A percentile compares a stretch with the other conserved stretches of the same genome.
phyloP scores from a whole-genome alignment of 2,329 filamentous ascomycete genomes.

The Alternaria longipes region DNA sequence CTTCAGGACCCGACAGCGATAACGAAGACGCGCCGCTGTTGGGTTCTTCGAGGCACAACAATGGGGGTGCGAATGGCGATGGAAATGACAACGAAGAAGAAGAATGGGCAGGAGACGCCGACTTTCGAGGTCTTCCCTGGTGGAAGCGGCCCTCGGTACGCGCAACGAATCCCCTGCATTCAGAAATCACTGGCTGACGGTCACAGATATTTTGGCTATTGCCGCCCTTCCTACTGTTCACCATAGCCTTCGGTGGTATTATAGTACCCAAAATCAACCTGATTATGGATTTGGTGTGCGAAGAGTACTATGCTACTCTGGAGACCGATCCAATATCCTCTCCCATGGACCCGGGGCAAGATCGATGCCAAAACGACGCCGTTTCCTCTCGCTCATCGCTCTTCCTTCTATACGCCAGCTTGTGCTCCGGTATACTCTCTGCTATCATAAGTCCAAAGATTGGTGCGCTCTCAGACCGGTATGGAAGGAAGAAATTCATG shows the following conservation, averaged over 20 bases:
- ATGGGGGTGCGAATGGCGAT: constrained; percentile 21
- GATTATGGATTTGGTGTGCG: constrained; percentile 84
- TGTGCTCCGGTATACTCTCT: constrained; percentile 79
- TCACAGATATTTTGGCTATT: constrained; percentile 81
- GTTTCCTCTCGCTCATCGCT: constrained; percentile 80
- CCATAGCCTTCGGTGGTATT: constrained; percentile 84
- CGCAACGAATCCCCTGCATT: not conserved
- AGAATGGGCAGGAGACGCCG: constrained; percentile 48
- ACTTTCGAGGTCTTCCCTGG: constrained; percentile 56
- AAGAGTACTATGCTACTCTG: constrained; percentile 76
- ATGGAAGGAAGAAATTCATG: constrained; percentile 80
- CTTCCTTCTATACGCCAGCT: constrained; percentile 78
- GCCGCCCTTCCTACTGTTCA: constrained; percentile 80
- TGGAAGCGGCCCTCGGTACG: constrained; percentile 63
- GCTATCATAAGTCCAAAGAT: constrained; percentile 84
- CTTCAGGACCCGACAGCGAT: constrained; percentile 22
- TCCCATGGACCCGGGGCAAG: constrained; percentile 53
- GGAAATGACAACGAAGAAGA: constrained; percentile 17
- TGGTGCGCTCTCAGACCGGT: constrained; percentile 85
- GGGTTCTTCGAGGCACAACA: constrained; percentile 22
- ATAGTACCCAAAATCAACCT: constrained; percentile 88
- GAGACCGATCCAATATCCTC: constrained; percentile 49
- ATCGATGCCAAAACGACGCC: constrained; percentile 79
- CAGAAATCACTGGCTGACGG: constrained; percentile 14
- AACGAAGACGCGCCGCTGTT: constrained; percentile 44